A percentile compares a stretch with the other conserved stretches of the same genome.
Evolutionary conservation across 495 filamentous ascomycete species (phyloP).

Genomic region (Pseudoneurospora amorphoporcata): DNA sequence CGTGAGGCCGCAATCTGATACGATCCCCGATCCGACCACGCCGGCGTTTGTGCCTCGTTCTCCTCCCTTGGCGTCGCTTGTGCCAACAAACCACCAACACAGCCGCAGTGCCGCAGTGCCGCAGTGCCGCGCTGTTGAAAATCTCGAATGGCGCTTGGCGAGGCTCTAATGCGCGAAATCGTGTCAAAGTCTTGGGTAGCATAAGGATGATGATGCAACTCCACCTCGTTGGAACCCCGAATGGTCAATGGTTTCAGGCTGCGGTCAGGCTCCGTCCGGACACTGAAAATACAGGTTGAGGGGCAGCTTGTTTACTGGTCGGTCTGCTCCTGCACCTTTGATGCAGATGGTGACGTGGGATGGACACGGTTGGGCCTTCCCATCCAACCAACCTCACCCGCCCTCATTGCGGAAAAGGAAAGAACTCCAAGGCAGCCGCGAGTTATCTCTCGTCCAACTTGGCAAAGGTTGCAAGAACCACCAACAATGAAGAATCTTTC

Average conservation of each 20-base stretch:
- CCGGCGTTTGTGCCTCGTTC: not conserved
- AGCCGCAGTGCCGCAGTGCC: not conserved
- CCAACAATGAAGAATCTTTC: not conserved
- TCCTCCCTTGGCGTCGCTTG: not conserved
- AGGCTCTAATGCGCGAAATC: not conserved
- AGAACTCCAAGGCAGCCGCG: not conserved
- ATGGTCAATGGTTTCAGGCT: not conserved
- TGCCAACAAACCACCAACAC: not conserved
- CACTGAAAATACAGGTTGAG: not conserved
- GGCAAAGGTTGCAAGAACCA: not conserved
- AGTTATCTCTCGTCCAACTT: not conserved
- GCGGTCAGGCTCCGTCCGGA: not conserved
- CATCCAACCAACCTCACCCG: not conserved
- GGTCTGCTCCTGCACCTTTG: not conserved
- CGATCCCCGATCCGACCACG: not conserved
- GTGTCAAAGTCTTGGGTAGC: not conserved
- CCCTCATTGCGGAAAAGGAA: not conserved
- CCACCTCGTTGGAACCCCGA: not conserved
- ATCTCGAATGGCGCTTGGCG: not conserved
- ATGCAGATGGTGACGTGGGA: not conserved
- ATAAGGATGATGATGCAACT: not conserved
- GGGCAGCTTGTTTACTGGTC: not conserved
- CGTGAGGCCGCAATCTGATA: not conserved
- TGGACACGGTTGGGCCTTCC: not conserved
- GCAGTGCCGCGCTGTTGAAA: not conserved